These are phyloP conservation scores for Nakazawaea ernobii DNA, from an alignment of 805 yeast species.

Conservation along the genomic window DNA sequence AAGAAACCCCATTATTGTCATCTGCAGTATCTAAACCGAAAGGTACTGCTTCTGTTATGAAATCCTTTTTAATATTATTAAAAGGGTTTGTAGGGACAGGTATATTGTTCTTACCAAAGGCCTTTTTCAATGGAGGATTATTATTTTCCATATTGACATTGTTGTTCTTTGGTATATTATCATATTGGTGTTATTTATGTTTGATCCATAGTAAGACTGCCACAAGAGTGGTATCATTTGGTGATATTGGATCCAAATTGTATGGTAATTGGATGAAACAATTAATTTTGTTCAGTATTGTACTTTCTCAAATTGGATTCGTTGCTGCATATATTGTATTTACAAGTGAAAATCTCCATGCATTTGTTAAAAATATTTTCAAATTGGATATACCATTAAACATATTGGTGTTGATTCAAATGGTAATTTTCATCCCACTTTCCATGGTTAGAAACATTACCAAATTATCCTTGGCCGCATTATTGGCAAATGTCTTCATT, in stretches of 20 bases:
- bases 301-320: constrained; percentile 72
- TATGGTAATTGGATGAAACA: constrained; percentile 65
- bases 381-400: constrained; percentile 32
- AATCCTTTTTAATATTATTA: constrained; percentile 64
- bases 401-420: constrained; percentile 47
- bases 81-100: constrained; percentile 81
- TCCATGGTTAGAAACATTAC: constrained; percentile 74
- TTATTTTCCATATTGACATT: constrained; percentile 48
- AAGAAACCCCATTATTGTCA: constrained; percentile 28
- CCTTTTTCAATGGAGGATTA: constrained; percentile 70
- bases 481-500: constrained; percentile 67
- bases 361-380: constrained; percentile 52
- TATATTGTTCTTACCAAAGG: constrained; percentile 62
- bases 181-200: constrained; percentile 74
- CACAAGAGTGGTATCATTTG: constrained; percentile 67
- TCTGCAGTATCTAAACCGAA: constrained; percentile 19
- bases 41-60: constrained; percentile 68
- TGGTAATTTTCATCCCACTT: constrained; percentile 57
- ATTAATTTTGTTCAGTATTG: constrained; percentile 56
- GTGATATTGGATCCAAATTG: constrained; percentile 61
- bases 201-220: constrained; percentile 53
- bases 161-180: constrained; percentile 57
- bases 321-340: constrained; percentile 78
- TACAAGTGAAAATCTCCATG: constrained; percentile 65
- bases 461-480: constrained; percentile 63